Evolutionary conservation across 257 asterid species (phyloP), one percentile per base, ranked within the genome.

Genomic region (Haberlea rhodopensis): DNA sequence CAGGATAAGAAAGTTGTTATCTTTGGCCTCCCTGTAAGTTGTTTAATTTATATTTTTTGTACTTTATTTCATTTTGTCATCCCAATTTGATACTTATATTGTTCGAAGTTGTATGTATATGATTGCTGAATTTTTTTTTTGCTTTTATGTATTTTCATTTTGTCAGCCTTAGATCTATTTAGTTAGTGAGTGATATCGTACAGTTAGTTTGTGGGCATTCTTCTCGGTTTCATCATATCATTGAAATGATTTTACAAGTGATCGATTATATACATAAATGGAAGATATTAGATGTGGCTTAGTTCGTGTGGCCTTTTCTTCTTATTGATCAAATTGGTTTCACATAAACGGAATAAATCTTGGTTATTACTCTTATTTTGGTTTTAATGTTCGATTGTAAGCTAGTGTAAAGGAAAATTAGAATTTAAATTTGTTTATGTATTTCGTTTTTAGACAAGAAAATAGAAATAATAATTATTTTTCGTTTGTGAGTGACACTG

Each of bases 1-100:
- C 96, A 92, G 99, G 97, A 77, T n/a, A 92, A 87, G 62, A 92
- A 92, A 67, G 84, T 92, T 68, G 91, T 87, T 57, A 84, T 92
- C 77, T 92, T 92, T 75, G 99, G 99, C 68, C 97, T 92, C 57
- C 99, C 99, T 73, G 99, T 92, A 75, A 84, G 96, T 76, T 19
- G 18, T 32, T n/a, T 18, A 11, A 40, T 11, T 40, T 18, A 13
- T n/a, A n/a, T n/a, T 13, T 37, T 40, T 2, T 5, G 48, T 40
- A 40, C 13, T 13, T 40, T 40, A 40, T 40, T 40, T 11, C n/a
- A 40, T 40, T 8, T 18, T 40, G 5, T 13, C n/a, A 40, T 9
- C 45, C 18, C 48, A 13, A 40, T 40, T 11, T 13, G 16, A 40
- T 40, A 5, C 3, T 13, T n/a, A n/a, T n/a, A n/a, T n/a, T n/a